Evolutionary conservation across 2,329 filamentous ascomycete genomes (phyloP).

Genomic region (Arthroderma sp.): DNA sequence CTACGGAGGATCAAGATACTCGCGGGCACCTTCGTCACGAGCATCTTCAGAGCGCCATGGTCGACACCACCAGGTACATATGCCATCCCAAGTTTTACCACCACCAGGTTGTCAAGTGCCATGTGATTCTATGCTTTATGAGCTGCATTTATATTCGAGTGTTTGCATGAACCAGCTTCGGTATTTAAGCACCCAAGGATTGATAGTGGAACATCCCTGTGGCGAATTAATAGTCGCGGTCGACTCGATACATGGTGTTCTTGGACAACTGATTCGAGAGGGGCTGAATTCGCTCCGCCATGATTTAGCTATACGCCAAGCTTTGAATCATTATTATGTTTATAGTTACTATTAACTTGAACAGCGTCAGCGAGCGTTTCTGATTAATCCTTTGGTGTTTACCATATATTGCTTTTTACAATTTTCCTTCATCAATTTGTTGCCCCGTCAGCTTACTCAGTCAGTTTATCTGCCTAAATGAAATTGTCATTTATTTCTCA

Average conservation of each 20-base stretch:
- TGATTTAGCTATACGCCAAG: not conserved
- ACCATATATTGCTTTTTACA: not conserved
- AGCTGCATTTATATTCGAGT: not conserved
- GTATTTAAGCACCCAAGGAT: not conserved
- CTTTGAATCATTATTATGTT: not conserved
- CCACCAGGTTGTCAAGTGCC: not conserved
- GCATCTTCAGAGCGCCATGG: not conserved
- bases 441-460: not conserved
- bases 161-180: not conserved
- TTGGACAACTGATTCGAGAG: not conserved
- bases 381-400: not conserved
- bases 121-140: not conserved
- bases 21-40: not conserved
- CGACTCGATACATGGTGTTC: not conserved
- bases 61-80: not conserved
- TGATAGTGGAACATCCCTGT: not conserved
- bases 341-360: not conserved
- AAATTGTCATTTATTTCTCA: not conserved
- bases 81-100: not conserved
- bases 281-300: not conserved
- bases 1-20: not conserved
- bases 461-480: not conserved
- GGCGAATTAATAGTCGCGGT: not conserved
- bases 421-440: not conserved
- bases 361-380: not conserved